Percentiles rank a stretch among this genome's conserved stretches.
Conservation (phyloP, 1,284 basidiomycete species). For the Abortiporus biennis region DNA sequence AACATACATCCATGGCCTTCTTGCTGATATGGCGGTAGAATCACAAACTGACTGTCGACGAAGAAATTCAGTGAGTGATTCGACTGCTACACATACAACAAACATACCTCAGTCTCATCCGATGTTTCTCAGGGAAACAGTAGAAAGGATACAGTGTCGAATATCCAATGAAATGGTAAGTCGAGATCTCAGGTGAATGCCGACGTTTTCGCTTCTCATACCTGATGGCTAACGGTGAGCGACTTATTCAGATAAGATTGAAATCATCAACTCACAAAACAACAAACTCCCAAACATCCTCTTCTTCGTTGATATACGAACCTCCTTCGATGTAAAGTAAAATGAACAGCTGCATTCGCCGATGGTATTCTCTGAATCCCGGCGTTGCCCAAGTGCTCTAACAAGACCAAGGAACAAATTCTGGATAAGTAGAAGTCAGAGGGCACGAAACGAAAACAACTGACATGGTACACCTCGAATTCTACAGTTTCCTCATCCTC, state of each 20-base stretch:
- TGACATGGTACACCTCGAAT: constrained; percentile 84
- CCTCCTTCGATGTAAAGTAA: constrained; percentile 94
- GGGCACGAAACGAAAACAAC: constrained; percentile 20
- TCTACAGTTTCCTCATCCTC: constrained; percentile 57
- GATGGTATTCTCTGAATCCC: constrained; percentile 90
- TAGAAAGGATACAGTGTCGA: constrained; percentile 92
- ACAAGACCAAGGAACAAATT: too few relatives aligned
- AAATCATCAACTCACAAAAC: constrained; percentile 50
- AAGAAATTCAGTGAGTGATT: not conserved
- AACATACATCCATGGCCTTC: constrained; percentile 87
- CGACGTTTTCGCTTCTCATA: constrained; percentile 78
- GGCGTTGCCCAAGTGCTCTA: constrained; percentile 83
- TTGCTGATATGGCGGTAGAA: constrained; percentile 87
- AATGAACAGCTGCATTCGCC: constrained; percentile 94
- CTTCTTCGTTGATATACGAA: constrained; percentile 87
- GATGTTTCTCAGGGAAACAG: constrained; percentile 84
- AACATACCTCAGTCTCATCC: constrained; percentile 89
- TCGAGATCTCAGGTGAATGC: constrained; percentile 38
- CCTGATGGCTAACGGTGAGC: constrained; percentile 30
- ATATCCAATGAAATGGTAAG: constrained; percentile 91
- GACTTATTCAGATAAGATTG: not conserved
- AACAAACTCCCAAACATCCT: constrained; percentile 86
- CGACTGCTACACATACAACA: constrained; percentile 84
- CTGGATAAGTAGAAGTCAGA: constrained; percentile 5
- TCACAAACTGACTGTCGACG: constrained; percentile 21